A percentile compares a stretch with the other conserved stretches of the same genome.
Conservation (phyloP, 352 stramenopile genomes). For the Phytophthora pisi region DNA sequence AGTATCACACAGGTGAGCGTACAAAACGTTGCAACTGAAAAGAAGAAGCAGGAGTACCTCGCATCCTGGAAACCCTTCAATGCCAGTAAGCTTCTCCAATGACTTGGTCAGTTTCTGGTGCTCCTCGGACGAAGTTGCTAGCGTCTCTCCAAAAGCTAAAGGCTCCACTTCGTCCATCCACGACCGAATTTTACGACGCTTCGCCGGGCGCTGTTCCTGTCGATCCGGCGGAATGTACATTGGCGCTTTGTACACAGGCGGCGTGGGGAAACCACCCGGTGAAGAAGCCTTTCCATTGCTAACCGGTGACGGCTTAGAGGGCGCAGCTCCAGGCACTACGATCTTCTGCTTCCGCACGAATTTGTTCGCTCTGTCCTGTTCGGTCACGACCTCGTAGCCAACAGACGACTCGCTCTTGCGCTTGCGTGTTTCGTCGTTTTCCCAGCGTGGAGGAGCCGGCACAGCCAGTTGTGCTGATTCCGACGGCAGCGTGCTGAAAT, state of each 20-base stretch:
- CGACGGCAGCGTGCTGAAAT: slow-evolving; percentile 71
- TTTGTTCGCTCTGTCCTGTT: slow-evolving; percentile 61
- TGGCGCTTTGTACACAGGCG: slow-evolving; percentile 72
- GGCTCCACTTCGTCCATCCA: slow-evolving; percentile 84
- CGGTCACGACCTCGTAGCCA: slow-evolving; percentile 69
- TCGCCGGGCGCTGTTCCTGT: slow-evolving; percentile 59
- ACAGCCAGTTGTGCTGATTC: slow-evolving; percentile 50
- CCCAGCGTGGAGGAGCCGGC: slow-evolving; percentile 70
- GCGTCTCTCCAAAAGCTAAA: slow-evolving; percentile 62
- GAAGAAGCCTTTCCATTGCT: slow-evolving; percentile 34
- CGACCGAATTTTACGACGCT: slow-evolving; percentile 87
- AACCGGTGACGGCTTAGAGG: slow-evolving; percentile 28
- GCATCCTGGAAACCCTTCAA: slow-evolving; percentile 83
- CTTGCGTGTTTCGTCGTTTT: slow-evolving; percentile 49
- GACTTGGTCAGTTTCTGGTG: slow-evolving; percentile 57
- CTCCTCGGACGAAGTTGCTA: slow-evolving; percentile 69
- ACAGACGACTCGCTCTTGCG: slow-evolving; percentile 44
- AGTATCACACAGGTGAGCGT: background rate
- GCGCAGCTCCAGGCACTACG: background rate
- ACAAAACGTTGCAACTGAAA: background rate
- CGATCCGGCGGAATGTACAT: slow-evolving; percentile 74
- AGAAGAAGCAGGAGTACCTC: slow-evolving; percentile 47
- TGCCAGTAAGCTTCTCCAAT: slow-evolving; percentile 70
- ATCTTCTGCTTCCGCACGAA: slow-evolving; percentile 62
- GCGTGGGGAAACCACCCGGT: slow-evolving; percentile 29